phyloP scores from a whole-genome alignment of 805 yeast genomes.

The Wickerhamiella cacticola region DNA sequence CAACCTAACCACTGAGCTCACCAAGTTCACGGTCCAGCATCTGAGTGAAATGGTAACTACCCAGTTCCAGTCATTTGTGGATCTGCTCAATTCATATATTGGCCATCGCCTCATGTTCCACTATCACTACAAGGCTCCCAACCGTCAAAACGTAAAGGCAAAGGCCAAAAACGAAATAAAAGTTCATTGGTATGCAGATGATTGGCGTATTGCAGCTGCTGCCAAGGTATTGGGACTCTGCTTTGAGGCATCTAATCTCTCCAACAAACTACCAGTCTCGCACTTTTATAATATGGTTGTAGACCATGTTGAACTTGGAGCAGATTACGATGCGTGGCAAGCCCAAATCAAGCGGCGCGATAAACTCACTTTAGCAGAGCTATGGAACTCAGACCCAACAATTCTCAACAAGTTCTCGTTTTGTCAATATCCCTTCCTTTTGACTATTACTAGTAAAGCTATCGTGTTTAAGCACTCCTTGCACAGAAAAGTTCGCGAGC shows the following conservation, averaged over 20 bases:
- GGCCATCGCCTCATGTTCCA: slow-evolving; percentile 55
- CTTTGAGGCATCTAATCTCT: slow-evolving; percentile 38
- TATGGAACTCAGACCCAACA: slow-evolving; percentile 8
- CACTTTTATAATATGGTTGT: slow-evolving; percentile 66
- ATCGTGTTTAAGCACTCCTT: slow-evolving; percentile 51
- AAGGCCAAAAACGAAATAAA: slow-evolving; percentile 18
- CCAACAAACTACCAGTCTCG: slow-evolving; percentile 31
- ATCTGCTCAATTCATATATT: slow-evolving; percentile 60
- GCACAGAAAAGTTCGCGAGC: slow-evolving; percentile 31
- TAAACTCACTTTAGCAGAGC: not conserved
- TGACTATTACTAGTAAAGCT: slow-evolving; percentile 74
- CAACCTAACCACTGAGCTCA: slow-evolving; percentile 33
- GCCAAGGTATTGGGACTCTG: slow-evolving; percentile 46
- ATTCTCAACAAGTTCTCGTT: slow-evolving; percentile 36
- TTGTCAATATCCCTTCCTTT: slow-evolving; percentile 73
- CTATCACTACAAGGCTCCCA: slow-evolving; percentile 20
- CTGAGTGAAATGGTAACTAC: slow-evolving; percentile 35
- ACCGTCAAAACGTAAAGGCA: slow-evolving; percentile 17
- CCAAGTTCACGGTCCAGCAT: slow-evolving; percentile 43
- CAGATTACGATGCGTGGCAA: slow-evolving; percentile 83
- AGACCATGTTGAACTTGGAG: slow-evolving; percentile 62
- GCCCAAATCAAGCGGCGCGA: slow-evolving; percentile 10
- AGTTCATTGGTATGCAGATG: slow-evolving; percentile 54
- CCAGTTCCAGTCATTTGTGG: slow-evolving; percentile 44
- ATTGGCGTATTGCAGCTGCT: slow-evolving; percentile 71